Conservation (phyloP, 805 yeast species). For the Saturnispora besseyi region DNA sequence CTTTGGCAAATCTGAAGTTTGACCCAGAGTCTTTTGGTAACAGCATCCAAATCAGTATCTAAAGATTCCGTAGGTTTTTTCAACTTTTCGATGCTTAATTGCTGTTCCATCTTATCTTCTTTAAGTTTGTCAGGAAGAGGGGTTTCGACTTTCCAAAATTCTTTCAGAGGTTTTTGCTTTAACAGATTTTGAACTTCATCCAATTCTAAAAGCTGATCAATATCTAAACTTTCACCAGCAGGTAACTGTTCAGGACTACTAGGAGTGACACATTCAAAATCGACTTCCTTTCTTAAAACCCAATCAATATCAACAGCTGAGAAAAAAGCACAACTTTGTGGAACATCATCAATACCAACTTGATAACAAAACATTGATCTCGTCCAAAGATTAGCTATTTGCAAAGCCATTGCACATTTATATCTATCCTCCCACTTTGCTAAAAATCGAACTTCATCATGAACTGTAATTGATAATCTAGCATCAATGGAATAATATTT, state of each 20-base stretch:
- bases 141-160: conserved; percentile 1
- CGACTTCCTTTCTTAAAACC: conserved; percentile 88
- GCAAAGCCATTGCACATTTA: conserved; percentile 73
- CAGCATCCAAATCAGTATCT: conserved; percentile 21
- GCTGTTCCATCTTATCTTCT: background rate
- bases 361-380: conserved; percentile 92
- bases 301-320: conserved; percentile 88
- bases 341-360: conserved; percentile 78
- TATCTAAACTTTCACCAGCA: conserved; percentile 72
- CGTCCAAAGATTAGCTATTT: conserved; percentile 90
- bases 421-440: conserved; percentile 67
- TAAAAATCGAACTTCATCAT: conserved; percentile 85
- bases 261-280: conserved; percentile 84
- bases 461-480: conserved; percentile 78
- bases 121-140: background rate
- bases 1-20: conserved; percentile 25
- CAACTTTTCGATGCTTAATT: background rate
- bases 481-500: conserved; percentile 61
- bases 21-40: conserved; percentile 19
- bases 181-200: conserved; percentile 26
- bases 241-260: conserved; percentile 64
- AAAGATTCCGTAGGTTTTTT: conserved; percentile 21
- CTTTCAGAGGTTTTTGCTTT: background rate
- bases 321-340: conserved; percentile 93
- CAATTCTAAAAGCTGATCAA: conserved; percentile 40